Conservation (phyloP, 768 basidiomycete genomes). For the Ramaria sp. region DNA sequence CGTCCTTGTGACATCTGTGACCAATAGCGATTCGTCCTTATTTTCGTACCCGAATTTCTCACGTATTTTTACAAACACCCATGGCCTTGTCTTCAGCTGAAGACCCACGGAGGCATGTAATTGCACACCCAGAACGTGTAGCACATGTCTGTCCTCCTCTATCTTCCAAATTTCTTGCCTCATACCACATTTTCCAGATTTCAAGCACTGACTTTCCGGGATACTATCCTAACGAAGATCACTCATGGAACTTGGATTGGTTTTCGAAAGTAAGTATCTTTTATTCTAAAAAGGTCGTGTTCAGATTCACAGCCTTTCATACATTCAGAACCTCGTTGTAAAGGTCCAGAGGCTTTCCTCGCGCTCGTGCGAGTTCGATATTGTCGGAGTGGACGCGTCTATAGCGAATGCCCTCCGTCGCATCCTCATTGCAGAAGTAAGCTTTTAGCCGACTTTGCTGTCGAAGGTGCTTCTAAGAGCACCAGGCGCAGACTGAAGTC, state of each 20-base stretch:
- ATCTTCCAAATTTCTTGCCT: neutral
- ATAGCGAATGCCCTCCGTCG: conserved; percentile 92
- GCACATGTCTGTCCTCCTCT: conserved; percentile 23
- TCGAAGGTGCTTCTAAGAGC: neutral
- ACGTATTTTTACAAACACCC: neutral
- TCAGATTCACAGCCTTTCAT: conserved; percentile 18
- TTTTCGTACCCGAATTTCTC: too few relatives aligned
- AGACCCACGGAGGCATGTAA: conserved; percentile 48
- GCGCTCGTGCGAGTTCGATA: conserved; percentile 84
- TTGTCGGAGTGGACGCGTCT: conserved; percentile 90
- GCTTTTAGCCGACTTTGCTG: conserved; percentile 14
- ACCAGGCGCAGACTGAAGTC: neutral
- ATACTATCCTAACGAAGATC: conserved; percentile 73
- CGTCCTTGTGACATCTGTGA: too few relatives aligned
- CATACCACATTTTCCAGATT: conserved; percentile 32
- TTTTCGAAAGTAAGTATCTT: conserved; percentile 60
- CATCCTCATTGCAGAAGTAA: conserved; percentile 88
- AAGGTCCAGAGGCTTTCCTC: conserved; percentile 72
- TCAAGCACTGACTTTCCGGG: conserved; percentile 89
- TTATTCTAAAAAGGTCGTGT: neutral
- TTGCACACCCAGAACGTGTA: conserved; percentile 57
- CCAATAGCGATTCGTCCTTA: too few relatives aligned
- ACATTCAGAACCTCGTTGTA: conserved; percentile 56
- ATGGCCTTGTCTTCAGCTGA: conserved; percentile 5
- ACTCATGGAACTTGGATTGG: conserved; percentile 66